These are phyloP conservation scores for Rhizoctonia solani DNA, from an alignment of 1,284 basidiomycete species.

Conservation along the genomic window DNA sequence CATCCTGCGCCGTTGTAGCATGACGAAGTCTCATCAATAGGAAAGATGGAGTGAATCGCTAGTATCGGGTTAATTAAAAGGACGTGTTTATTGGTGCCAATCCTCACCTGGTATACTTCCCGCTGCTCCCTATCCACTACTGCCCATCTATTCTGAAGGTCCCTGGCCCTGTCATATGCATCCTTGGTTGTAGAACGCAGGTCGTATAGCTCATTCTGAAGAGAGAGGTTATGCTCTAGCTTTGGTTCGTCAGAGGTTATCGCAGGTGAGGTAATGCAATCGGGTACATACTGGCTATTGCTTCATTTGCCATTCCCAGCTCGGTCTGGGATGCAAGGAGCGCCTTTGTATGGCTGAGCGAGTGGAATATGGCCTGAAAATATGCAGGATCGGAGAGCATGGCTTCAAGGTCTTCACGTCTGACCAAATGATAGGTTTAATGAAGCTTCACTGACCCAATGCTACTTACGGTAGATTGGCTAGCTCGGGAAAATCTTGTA, in stretches of 20 bases:
- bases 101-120: conserved; percentile 80
- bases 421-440: conserved; percentile 44
- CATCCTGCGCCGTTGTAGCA: conserved; percentile 86
- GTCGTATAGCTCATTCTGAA: conserved; percentile 73
- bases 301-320: conserved; percentile 79
- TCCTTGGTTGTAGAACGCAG: conserved; percentile 79
- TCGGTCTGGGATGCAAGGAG: conserved; percentile 76
- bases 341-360: conserved; percentile 70
- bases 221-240: conserved; percentile 70
- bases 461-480: conserved; percentile 64
- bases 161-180: conserved; percentile 81
- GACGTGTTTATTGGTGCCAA: background rate
- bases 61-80: conserved; percentile 13
- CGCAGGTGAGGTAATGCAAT: background rate
- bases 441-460: conserved; percentile 32
- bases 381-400: conserved; percentile 78
- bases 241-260: conserved; percentile 24
- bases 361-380: conserved; percentile 85
- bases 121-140: conserved; percentile 83
- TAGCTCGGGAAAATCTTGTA: conserved; percentile 71
- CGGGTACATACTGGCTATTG: conserved; percentile 70
- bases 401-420: conserved; percentile 86
- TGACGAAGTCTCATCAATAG: conserved; percentile 83
- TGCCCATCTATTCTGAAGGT: conserved; percentile 78
- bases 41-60: conserved; percentile 86